phyloP scores from a whole-genome alignment of 1,139 yeast genomes.

The Ogataea hybrid region DNA sequence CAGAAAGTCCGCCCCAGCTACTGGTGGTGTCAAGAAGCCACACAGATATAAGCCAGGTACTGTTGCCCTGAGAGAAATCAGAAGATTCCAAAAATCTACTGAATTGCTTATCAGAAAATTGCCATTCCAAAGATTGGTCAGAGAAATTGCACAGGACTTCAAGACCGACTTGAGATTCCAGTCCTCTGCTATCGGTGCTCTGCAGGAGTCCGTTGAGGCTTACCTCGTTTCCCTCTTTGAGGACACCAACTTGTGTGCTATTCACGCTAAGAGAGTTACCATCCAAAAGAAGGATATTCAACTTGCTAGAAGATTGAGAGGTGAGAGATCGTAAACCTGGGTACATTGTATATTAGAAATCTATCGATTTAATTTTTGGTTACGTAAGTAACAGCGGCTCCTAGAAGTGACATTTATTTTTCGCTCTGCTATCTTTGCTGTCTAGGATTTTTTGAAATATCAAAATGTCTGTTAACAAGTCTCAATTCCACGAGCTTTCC shows the following conservation, averaged over 20 bases:
- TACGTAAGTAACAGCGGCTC: slow-evolving; percentile 7
- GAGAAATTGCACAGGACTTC: slow-evolving; percentile 98
- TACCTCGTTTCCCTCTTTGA: slow-evolving; percentile 63
- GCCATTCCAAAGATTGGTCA: slow-evolving; percentile 98
- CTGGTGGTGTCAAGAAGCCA: slow-evolving; percentile 99
- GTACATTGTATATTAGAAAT: slow-evolving; percentile 25
- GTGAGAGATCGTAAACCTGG: slow-evolving; percentile 71
- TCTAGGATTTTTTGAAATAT: background rate
- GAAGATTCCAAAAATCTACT: slow-evolving; percentile 98
- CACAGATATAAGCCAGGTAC: slow-evolving; percentile 99
- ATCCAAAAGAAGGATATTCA: slow-evolving; percentile 99
- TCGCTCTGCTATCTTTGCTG: slow-evolving; percentile 2
- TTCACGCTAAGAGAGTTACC: slow-evolving; percentile 99
- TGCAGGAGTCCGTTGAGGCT: slow-evolving; percentile 98
- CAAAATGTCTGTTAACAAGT: slow-evolving; percentile 5
- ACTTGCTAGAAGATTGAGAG: slow-evolving; percentile 99
- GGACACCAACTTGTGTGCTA: slow-evolving; percentile 98
- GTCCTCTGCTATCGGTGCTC: slow-evolving; percentile 98
- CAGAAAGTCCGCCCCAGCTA: slow-evolving; percentile 95
- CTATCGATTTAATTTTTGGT: slow-evolving; percentile 11
- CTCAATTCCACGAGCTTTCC: slow-evolving; percentile 29
- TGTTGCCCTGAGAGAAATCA: slow-evolving; percentile 98
- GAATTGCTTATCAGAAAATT: slow-evolving; percentile 96
- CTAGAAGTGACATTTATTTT: background rate
- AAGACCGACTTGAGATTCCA: slow-evolving; percentile 98